Base-by-base conservation (phyloP, 345 rosid genomes). In the Linum usitatissimum region DNA sequence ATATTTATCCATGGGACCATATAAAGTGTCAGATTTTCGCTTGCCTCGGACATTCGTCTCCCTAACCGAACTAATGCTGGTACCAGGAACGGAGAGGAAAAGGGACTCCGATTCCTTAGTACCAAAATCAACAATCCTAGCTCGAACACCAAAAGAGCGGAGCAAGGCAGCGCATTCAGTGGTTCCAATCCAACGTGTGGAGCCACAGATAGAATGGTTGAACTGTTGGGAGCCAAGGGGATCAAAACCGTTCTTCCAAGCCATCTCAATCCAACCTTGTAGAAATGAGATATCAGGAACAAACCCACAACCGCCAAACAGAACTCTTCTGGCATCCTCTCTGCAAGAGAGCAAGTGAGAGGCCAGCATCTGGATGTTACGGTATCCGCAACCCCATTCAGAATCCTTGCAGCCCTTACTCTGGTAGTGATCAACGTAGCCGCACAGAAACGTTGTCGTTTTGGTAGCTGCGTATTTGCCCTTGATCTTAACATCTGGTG, bases 331-430 rank as follows among this genome's bases (percentile, higher is more conserved):
- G 10, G 76, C 81, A 54, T 86, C 86, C 36, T 63, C 63, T 64
- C 87, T 77, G 54, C 57, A 71, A 31, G 67, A 62, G 59, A 89
- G 79, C 77, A 89, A 77, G 68, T 80, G 80, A 64, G 96, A 89
- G 63, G 78, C 66, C 18, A 84, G 82, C 87, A 89, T 86, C 65
- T 89, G 96, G 48, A 84, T 83, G 71, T 89, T 89, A 45, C 79
- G 80, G 91, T 94, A 86, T 30, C 91, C 96, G 39, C 94, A 89
- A 55, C 94, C 96, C 94, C 96, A 90, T 6, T 91, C 91, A 62
- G 64, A 73, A 68, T 86, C 88, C 60, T 80, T 81, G 2, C 78
- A 71, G n/a, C 61, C 64, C 60, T 51, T 3, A 69, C 79, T 73
- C 61, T 86, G 88, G 59, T 77, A 90, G 72, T 90, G 96, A 72